Percentiles rank a stretch among this genome's conserved stretches.
Conservation (phyloP, 257 asterid species). For the Jasminum sambac region DNA sequence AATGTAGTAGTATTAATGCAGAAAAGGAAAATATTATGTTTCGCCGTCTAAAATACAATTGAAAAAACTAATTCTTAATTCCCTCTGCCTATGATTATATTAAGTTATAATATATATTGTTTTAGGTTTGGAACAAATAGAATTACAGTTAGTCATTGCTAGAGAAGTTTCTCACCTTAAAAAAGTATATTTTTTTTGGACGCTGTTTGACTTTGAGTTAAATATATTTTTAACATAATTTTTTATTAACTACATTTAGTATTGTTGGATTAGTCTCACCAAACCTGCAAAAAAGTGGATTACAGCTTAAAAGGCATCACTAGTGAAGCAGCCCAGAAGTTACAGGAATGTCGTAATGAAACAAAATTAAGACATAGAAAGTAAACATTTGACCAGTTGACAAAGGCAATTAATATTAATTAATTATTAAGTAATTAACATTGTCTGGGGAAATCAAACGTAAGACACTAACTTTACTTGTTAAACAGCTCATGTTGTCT, state of each 20-base stretch:
- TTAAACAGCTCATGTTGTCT: constrained; percentile 32
- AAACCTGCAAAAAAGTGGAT: constrained; percentile 6
- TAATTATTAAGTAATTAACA: neutral
- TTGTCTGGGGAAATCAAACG: constrained; percentile 6
- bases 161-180: neutral
- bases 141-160: neutral
- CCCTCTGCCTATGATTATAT: too few relatives aligned
- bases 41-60: too few relatives aligned
- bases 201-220: neutral
- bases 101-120: too few relatives aligned
- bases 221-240: too few relatives aligned
- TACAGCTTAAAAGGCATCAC: constrained; percentile 14
- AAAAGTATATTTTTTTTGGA: too few relatives aligned
- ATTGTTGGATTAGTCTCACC: neutral
- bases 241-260: neutral
- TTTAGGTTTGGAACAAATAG: neutral
- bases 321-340: constrained; percentile 1
- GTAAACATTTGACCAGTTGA: neutral
- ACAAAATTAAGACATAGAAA: neutral
- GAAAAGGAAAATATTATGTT: too few relatives aligned
- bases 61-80: too few relatives aligned
- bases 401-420: neutral
- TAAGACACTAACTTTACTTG: constrained; percentile 1
- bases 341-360: neutral
- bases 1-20: too few relatives aligned